A percentile compares a stretch with the other conserved stretches of the same genome.
phyloP scores from a whole-genome alignment of 2,329 filamentous ascomycete species.

The Monosporascus cannonballus region DNA sequence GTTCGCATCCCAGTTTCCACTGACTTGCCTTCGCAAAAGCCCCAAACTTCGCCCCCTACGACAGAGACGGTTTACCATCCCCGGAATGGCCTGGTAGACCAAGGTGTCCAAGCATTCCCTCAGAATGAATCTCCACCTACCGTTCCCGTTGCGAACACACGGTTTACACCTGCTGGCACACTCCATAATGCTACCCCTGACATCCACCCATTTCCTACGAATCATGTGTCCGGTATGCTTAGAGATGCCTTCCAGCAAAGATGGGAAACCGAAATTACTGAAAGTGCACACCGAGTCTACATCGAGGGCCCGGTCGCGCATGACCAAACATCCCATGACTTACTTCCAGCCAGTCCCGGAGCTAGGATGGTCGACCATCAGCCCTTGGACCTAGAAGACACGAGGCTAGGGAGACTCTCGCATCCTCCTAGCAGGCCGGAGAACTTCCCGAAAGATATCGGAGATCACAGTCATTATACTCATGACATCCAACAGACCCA shows the following conservation, averaged over 20 bases:
- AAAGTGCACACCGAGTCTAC: constrained; percentile 4
- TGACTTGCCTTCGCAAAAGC: neutral
- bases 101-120: constrained; percentile 10
- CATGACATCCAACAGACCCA: constrained; percentile 5
- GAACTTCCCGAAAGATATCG: neutral
- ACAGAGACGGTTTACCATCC: constrained; percentile 2
- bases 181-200: constrained; percentile 1
- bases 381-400: neutral
- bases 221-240: neutral
- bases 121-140: constrained; percentile 5
- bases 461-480: neutral
- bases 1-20: constrained; percentile 4
- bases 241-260: constrained; percentile 2
- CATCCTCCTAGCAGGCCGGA: neutral
- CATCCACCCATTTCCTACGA: constrained; percentile 5
- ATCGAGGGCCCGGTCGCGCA: neutral
- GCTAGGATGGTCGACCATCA: neutral
- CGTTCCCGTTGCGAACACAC: neutral
- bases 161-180: neutral
- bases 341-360: neutral
- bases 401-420: neutral
- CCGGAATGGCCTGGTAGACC: constrained; percentile 10
- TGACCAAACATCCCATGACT: neutral
- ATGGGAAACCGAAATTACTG: constrained; percentile 5
- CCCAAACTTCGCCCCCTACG: neutral